phyloP scores from a whole-genome alignment of 495 filamentous ascomycete species.

The Aspergillus sparsus region DNA sequence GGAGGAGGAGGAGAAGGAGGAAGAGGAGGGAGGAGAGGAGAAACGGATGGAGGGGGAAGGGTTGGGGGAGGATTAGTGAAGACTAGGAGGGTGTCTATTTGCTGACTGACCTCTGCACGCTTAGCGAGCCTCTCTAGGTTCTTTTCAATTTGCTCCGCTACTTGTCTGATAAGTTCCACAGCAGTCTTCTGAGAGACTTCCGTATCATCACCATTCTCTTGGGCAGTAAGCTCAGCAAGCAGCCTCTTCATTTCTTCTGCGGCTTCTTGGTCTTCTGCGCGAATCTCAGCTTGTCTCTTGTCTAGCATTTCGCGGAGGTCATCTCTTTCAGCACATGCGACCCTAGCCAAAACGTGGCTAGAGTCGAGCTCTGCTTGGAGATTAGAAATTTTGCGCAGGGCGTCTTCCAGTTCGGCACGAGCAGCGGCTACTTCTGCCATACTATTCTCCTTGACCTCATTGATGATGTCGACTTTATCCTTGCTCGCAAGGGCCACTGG shows the following conservation, averaged over 20 bases:
- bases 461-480: slow-evolving; percentile 52
- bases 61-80: background rate
- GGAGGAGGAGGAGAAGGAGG: too few species aligned
- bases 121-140: slow-evolving; percentile 49
- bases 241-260: slow-evolving; percentile 49
- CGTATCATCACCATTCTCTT: slow-evolving; percentile 35
- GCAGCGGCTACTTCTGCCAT: slow-evolving; percentile 48
- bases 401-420: slow-evolving; percentile 47
- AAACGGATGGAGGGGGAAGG: background rate
- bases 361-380: slow-evolving; percentile 47
- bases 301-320: slow-evolving; percentile 47
- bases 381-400: slow-evolving; percentile 41
- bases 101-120: slow-evolving; percentile 47
- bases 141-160: slow-evolving; percentile 47
- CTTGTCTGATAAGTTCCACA: slow-evolving; percentile 45
- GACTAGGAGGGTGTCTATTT: background rate
- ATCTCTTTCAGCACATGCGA: slow-evolving; percentile 46
- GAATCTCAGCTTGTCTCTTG: slow-evolving; percentile 40
- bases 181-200: slow-evolving; percentile 40
- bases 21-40: background rate
- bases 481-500: slow-evolving; percentile 48
- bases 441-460: slow-evolving; percentile 48
- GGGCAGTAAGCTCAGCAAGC: slow-evolving; percentile 42
- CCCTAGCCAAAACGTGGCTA: slow-evolving; percentile 40
- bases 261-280: slow-evolving; percentile 41